These are phyloP conservation scores for Colletotrichum scovillei DNA, from an alignment of 2,329 filamentous ascomycete genomes.

Conservation along the genomic window DNA sequence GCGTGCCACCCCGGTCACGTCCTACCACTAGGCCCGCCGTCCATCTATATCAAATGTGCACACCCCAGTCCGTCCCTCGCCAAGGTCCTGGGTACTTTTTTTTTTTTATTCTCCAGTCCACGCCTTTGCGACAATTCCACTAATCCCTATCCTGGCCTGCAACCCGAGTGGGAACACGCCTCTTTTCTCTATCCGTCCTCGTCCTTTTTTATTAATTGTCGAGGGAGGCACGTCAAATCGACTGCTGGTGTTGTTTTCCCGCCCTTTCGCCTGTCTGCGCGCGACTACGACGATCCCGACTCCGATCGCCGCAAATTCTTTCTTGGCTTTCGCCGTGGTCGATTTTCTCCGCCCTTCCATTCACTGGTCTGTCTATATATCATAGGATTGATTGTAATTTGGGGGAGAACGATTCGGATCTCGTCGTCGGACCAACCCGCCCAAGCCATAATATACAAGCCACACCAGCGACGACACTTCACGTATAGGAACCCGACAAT, in stretches of 20 bases:
- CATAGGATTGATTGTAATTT: background rate
- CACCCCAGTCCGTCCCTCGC: slow-evolving; percentile 17
- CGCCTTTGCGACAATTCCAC: background rate
- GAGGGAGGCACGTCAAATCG: slow-evolving; percentile 6
- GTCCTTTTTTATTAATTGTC: slow-evolving; percentile 12
- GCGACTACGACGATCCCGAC: slow-evolving; percentile 3
- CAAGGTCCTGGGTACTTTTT: slow-evolving; percentile 14
- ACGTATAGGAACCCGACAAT: background rate
- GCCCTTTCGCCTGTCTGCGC: background rate
- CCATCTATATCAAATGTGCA: slow-evolving; percentile 27
- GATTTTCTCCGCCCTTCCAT: background rate
- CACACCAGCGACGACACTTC: slow-evolving; percentile 8
- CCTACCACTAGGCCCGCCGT: background rate
- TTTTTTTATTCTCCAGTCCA: background rate
- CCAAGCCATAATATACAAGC: background rate
- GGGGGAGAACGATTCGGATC: background rate
- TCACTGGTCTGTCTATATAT: background rate
- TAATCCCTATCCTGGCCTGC: slow-evolving; percentile 23
- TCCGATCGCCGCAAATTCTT: slow-evolving; percentile 20
- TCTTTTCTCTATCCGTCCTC: slow-evolving; percentile 3
- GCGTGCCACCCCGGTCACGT: background rate
- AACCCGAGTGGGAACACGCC: slow-evolving; percentile 26
- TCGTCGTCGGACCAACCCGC: background rate
- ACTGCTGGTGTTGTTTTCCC: background rate
- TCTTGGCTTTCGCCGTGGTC: slow-evolving; percentile 18